Percentiles rank a stretch among this genome's conserved stretches.
Conservation (phyloP, 2,329 filamentous ascomycete genomes). For the Thelonectria olida region DNA sequence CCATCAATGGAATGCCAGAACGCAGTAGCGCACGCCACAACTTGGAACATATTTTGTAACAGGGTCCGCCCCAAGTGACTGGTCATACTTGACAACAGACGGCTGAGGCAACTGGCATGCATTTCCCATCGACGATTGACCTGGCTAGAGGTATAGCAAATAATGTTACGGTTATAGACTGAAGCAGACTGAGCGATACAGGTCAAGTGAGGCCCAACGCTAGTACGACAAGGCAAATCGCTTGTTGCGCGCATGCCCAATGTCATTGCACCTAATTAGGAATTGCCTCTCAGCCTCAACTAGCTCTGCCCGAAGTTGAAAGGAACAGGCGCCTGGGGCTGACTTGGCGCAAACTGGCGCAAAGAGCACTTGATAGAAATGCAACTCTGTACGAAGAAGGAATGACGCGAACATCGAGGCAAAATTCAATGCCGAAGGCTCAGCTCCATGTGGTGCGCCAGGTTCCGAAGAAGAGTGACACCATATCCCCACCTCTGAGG, state of each 20-base stretch:
- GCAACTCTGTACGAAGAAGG: neutral
- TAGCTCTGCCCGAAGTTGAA: slow-evolving; percentile 1
- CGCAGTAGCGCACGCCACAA: slow-evolving; percentile 11
- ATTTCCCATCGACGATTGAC: slow-evolving; percentile 23
- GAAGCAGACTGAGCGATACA: slow-evolving; percentile 9
- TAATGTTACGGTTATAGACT: slow-evolving; percentile 16
- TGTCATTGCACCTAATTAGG: slow-evolving; percentile 6
- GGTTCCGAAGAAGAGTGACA: slow-evolving; percentile 8
- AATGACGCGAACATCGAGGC: slow-evolving; percentile 1
- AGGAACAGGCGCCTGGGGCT: slow-evolving; percentile 1
- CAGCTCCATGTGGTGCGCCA: slow-evolving; percentile 5
- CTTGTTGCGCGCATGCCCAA: slow-evolving; percentile 10
- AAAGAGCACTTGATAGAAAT: slow-evolving; percentile 5
- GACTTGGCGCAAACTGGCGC: neutral
- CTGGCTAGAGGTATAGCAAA: slow-evolving; percentile 18
- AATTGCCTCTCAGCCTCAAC: neutral
- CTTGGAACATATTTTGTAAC: slow-evolving; percentile 28
- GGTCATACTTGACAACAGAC: slow-evolving; percentile 16
- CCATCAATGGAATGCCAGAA: slow-evolving; percentile 10
- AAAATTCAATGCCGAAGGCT: slow-evolving; percentile 1
- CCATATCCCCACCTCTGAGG: slow-evolving; percentile 9
- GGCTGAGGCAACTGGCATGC: slow-evolving; percentile 31
- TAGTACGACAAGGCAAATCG: slow-evolving; percentile 1
- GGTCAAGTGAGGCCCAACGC: slow-evolving; percentile 19
- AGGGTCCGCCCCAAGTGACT: slow-evolving; percentile 13